phyloP scores from a whole-genome alignment of 2,329 filamentous ascomycete genomes.

The Cercospora sp. region DNA sequence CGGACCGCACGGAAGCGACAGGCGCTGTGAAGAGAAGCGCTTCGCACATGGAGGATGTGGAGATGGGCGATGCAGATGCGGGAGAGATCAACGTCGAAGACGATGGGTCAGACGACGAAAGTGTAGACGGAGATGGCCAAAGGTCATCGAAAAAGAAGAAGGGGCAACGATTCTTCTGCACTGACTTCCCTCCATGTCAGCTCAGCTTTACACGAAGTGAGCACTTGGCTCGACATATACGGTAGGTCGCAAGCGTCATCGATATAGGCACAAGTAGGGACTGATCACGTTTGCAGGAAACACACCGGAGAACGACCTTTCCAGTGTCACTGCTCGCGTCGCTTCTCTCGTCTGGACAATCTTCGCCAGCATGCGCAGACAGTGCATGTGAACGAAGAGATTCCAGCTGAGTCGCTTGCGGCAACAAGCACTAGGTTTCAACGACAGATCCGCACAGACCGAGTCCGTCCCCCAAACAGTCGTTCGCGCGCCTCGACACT shows the following conservation, averaged over 20 bases:
- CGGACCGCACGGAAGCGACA: conserved; percentile 16
- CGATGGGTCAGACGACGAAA: conserved; percentile 53
- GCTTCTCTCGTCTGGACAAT: conserved; percentile 93
- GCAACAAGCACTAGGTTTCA: conserved; percentile 91
- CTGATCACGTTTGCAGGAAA: conserved; percentile 62
- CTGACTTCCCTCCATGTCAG: conserved; percentile 88
- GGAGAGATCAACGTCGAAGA: conserved; percentile 73
- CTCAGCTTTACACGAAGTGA: conserved; percentile 95
- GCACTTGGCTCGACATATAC: conserved; percentile 90
- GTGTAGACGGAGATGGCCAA: conserved; percentile 60
- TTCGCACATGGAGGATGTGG: conserved; percentile 69
- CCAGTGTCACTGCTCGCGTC: conserved; percentile 88
- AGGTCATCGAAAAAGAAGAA: conserved; percentile 91
- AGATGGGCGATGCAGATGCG: conserved; percentile 68
- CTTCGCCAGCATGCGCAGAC: conserved; percentile 95
- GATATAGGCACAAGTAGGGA: background rate
- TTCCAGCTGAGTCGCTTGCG: conserved; percentile 88
- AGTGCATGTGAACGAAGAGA: conserved; percentile 96
- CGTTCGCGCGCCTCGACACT: conserved; percentile 76
- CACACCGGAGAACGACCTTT: conserved; percentile 97
- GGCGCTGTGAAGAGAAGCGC: conserved; percentile 54
- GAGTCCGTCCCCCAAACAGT: conserved; percentile 71
- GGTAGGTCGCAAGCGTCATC: conserved; percentile 55
- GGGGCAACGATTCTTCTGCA: conserved; percentile 93
- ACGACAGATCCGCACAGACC: conserved; percentile 84